Percentiles rank a stretch among this genome's conserved stretches.
These are phyloP conservation scores for Exophiala spinifera DNA, from an alignment of 2,329 filamentous ascomycete genomes.

Conservation along the genomic window DNA sequence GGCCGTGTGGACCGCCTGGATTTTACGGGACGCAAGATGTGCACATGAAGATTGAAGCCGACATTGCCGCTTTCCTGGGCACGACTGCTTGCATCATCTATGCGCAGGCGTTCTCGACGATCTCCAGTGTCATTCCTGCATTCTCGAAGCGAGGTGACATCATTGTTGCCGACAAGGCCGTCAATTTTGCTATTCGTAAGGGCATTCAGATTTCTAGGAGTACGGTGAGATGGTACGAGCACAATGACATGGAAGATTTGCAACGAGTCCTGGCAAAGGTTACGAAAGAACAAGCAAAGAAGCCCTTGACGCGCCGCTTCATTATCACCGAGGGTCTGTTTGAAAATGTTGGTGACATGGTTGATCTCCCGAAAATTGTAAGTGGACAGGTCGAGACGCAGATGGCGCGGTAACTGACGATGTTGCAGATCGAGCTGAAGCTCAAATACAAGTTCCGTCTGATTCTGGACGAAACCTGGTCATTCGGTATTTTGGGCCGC, in stretches of 20 bases:
- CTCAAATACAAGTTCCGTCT: conserved; percentile 96
- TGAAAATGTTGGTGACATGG: conserved; percentile 81
- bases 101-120: conserved; percentile 91
- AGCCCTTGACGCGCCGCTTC: conserved; percentile 86
- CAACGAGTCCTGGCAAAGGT: conserved; percentile 81
- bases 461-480: conserved; percentile 96
- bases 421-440: conserved; percentile 74
- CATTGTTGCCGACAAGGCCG: conserved; percentile 89
- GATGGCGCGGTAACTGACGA: conserved; percentile 2
- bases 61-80: conserved; percentile 86
- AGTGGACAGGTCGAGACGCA: conserved; percentile 32
- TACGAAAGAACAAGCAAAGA: conserved; percentile 80
- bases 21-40: conserved; percentile 99
- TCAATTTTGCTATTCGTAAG: conserved; percentile 92
- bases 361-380: conserved; percentile 81
- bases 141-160: conserved; percentile 97
- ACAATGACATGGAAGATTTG: conserved; percentile 93
- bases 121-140: conserved; percentile 92
- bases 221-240: conserved; percentile 88
- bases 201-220: conserved; percentile 90
- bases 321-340: conserved; percentile 95
- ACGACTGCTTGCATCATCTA: conserved; percentile 91
- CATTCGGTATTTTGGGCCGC: conserved; percentile 87
- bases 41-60: conserved; percentile 92
- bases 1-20: conserved; percentile 91